Percentiles rank a stretch among this genome's conserved stretches.
These are phyloP conservation scores for Protomyces arabidopsidicola DNA, from an alignment of 1,139 yeast species.

Conservation along the genomic window DNA sequence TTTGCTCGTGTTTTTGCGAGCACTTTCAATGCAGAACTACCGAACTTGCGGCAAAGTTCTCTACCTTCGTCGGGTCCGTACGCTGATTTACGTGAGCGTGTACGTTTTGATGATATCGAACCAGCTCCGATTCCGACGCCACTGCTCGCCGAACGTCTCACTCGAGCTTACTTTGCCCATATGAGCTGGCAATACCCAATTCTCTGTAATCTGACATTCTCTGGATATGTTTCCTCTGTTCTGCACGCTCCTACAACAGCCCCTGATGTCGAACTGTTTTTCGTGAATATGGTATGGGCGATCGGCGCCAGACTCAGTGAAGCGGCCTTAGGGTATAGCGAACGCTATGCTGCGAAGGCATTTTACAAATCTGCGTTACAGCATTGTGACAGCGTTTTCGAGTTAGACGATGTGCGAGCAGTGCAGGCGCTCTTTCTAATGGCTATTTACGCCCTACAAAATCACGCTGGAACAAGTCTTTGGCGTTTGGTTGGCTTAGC, in stretches of 20 bases:
- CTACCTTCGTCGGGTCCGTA: not conserved
- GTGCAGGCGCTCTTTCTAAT: not conserved
- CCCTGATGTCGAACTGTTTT: not conserved
- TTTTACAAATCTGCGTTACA: not conserved
- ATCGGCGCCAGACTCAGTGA: not conserved
- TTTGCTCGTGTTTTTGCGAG: not conserved
- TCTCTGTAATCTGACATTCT: not conserved
- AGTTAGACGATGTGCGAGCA: not conserved
- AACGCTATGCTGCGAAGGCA: not conserved
- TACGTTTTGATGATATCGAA: not conserved
- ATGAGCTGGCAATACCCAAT: constrained; percentile 3
- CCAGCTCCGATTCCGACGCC: not conserved
- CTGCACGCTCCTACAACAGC: not conserved
- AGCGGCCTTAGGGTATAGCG: not conserved
- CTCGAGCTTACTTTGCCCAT: not conserved
- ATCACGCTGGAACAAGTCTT: not conserved
- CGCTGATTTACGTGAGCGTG: not conserved
- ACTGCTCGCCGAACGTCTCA: not conserved
- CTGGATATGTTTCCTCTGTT: not conserved
- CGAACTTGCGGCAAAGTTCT: not conserved
- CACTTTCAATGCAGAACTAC: not conserved
- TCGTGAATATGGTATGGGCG: constrained; percentile 2
- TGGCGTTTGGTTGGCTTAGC: constrained; percentile 3
- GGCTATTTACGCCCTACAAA: constrained; percentile 2
- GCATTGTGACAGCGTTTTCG: not conserved